Conservation (phyloP, 306 rosid species). For the Neltuma alba region DNA sequence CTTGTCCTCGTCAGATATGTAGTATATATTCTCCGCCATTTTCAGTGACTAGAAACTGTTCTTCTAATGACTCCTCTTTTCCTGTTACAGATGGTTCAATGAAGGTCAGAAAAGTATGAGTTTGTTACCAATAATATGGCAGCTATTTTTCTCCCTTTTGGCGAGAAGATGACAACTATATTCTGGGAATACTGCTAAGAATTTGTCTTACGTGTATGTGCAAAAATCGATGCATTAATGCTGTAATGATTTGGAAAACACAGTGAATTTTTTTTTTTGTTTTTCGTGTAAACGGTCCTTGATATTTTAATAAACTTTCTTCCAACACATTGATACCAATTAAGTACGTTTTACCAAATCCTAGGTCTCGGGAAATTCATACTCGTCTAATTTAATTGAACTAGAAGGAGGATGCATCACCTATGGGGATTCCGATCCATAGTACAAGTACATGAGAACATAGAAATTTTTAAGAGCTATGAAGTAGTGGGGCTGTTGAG, state of each 20-base stretch:
- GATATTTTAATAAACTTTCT: constrained; percentile 29
- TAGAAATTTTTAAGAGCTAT: neutral
- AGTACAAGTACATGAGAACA: neutral
- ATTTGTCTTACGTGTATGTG: constrained; percentile 18
- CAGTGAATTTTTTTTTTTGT: neutral
- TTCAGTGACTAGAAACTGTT: neutral
- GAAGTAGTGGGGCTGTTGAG: neutral
- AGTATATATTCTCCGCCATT: constrained; percentile 46
- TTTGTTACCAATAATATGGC: neutral
- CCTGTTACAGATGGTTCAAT: constrained; percentile 29
- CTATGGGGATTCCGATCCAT: constrained; percentile 9
- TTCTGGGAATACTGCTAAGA: constrained; percentile 2
- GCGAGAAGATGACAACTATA: neutral
- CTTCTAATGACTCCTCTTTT: neutral
- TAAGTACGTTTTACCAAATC: neutral
- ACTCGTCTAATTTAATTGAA: neutral
- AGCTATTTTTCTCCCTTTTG: neutral
- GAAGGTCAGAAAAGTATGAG: constrained; percentile 16
- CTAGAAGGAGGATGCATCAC: constrained; percentile 6
- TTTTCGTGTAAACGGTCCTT: neutral
- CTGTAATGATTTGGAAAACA: constrained; percentile 28
- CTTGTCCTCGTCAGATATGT: constrained; percentile 41
- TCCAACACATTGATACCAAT: neutral
- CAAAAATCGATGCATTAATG: constrained; percentile 14
- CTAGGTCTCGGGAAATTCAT: constrained; percentile 15